Conservation (phyloP, 129 eudicot genomes). For the Heracleum sosnowskyi region DNA sequence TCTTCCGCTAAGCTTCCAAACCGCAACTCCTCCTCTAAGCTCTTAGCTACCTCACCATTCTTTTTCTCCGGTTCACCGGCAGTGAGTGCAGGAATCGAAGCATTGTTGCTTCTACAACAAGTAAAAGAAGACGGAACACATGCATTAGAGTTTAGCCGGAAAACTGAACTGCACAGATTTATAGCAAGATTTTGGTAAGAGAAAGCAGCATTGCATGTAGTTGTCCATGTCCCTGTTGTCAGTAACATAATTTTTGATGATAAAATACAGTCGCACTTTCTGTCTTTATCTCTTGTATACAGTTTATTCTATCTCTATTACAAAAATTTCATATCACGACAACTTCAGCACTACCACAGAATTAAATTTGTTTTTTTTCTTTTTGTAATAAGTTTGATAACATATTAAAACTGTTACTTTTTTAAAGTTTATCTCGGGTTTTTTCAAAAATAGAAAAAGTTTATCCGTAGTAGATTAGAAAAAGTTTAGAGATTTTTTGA, state of each 20-base stretch:
- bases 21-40: conserved; percentile 62
- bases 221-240: conserved; percentile 5
- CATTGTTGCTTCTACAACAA: neutral
- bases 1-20: conserved; percentile 76
- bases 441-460: too few species aligned
- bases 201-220: conserved; percentile 11
- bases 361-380: neutral
- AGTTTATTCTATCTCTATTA: neutral
- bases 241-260: conserved; percentile 1
- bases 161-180: conserved; percentile 19
- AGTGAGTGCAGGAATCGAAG: conserved; percentile 26
- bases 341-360: neutral
- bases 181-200: conserved; percentile 15
- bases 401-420: too few species aligned
- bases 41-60: conserved; percentile 12
- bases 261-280: neutral
- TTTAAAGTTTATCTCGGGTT: too few species aligned
- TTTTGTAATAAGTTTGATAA: neutral
- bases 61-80: conserved; percentile 7
- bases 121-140: neutral
- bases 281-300: neutral
- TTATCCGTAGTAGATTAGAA: too few species aligned
- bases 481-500: too few species aligned
- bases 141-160: conserved; percentile 11
- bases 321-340: neutral